Evolutionary conservation across 768 basidiomycete species (phyloP).

Genomic region (Mycena rosella): DNA sequence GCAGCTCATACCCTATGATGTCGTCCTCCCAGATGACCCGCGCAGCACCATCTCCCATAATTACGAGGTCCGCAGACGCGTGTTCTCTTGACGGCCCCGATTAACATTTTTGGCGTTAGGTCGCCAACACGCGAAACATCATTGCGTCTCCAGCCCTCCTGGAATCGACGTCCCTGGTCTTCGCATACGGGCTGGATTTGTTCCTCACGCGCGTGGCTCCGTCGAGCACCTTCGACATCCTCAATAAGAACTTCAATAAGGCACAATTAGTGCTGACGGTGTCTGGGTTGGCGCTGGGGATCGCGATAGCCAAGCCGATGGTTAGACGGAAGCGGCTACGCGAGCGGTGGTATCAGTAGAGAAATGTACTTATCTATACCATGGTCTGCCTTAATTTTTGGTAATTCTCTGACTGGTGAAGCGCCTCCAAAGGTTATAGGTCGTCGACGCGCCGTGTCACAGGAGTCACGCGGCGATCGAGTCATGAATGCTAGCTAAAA

Average conservation of each 20-base stretch:
- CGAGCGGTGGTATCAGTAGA: conserved; percentile 79
- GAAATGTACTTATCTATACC: conserved; percentile 32
- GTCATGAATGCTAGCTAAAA: conserved; percentile 35
- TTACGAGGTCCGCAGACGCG: conserved; percentile 51
- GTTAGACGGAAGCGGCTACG: conserved; percentile 75
- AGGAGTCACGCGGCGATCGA: conserved; percentile 31
- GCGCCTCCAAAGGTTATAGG: neutral
- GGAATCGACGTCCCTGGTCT: conserved; percentile 92
- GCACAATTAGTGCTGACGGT: conserved; percentile 89
- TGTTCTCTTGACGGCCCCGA: neutral
- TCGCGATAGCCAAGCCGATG: conserved; percentile 86
- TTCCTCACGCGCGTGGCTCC: conserved; percentile 90
- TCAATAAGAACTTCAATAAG: conserved; percentile 95
- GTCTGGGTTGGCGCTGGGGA: conserved; percentile 76
- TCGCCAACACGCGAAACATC: conserved; percentile 76
- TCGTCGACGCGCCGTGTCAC: conserved; percentile 10
- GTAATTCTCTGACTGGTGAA: neutral
- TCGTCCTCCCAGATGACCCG: conserved; percentile 80
- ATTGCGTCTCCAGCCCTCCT: conserved; percentile 86
- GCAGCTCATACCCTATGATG: conserved; percentile 87
- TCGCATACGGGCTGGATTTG: conserved; percentile 90
- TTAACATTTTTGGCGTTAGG: conserved; percentile 58
- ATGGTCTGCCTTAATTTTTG: conserved; percentile 13
- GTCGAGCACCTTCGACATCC: conserved; percentile 92
- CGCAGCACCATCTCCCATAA: conserved; percentile 62